Percentiles rank a stretch among this genome's conserved stretches.
Conservation (phyloP, 805 yeast species). For the Schizosaccharomyces osmophilus region DNA sequence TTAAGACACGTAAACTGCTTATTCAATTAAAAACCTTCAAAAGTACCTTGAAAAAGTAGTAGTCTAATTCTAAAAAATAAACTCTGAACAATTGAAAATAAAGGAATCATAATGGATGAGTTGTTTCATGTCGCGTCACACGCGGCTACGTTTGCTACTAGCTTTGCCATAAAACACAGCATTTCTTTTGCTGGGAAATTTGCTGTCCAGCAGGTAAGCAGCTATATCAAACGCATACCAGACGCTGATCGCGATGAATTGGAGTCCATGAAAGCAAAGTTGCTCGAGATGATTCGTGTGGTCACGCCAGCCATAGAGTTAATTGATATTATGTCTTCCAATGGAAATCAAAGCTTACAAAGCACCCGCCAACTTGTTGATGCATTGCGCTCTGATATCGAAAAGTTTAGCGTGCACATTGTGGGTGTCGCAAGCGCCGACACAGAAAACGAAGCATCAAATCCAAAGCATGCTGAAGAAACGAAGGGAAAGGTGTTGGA, state of each 20-base stretch:
- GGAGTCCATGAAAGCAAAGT: constrained; percentile 19
- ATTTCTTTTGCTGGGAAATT: background rate
- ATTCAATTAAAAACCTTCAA: too few relatives aligned
- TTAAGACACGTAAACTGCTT: too few relatives aligned
- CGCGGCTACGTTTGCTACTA: constrained; percentile 3
- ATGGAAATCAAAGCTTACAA: constrained; percentile 34
- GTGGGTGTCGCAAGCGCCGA: constrained; percentile 16
- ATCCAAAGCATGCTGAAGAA: constrained; percentile 15
- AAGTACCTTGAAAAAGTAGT: too few relatives aligned
- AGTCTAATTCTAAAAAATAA: too few relatives aligned
- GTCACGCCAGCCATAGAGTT: constrained; percentile 44
- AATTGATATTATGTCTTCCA: constrained; percentile 31
- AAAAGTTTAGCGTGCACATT: constrained; percentile 28
- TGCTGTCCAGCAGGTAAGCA: constrained; percentile 1
- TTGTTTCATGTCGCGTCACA: constrained; percentile 3
- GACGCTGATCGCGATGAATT: constrained; percentile 9
- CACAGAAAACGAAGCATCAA: constrained; percentile 8
- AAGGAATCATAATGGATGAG: constrained; percentile 2
- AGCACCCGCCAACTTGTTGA: constrained; percentile 29
- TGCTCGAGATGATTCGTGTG: constrained; percentile 34
- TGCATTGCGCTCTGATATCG: constrained; percentile 33
- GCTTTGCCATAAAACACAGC: constrained; percentile 1
- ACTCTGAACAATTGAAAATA: too few relatives aligned
- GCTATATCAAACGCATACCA: background rate
- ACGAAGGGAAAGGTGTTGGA: constrained; percentile 15